Percentiles rank a stretch among this genome's conserved stretches.
These are phyloP conservation scores for Talaromyces piceae DNA, from an alignment of 2,329 filamentous ascomycete genomes.

Conservation along the genomic window DNA sequence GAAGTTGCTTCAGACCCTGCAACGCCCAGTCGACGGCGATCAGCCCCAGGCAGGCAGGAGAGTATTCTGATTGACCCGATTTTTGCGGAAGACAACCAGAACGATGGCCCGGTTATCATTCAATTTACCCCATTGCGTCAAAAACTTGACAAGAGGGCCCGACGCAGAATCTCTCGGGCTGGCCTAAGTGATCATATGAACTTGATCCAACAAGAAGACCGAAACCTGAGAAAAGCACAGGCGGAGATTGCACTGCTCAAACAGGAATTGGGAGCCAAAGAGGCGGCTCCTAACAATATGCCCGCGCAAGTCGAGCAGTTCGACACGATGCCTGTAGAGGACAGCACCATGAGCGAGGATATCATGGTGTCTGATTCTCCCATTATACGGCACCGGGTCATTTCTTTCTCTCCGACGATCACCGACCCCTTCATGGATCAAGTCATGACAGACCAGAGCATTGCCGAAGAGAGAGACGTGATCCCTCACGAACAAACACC, in stretches of 20 bases:
- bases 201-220: conserved; percentile 34
- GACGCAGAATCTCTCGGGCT: conserved; percentile 37
- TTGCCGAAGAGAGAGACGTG: no score
- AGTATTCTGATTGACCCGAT: conserved; percentile 17
- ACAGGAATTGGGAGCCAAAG: conserved; percentile 18
- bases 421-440: no score
- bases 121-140: conserved; percentile 41
- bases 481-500: conserved; percentile 8
- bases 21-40: conserved; percentile 26
- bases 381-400: conserved; percentile 20
- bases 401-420: no score
- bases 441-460: conserved; percentile 1
- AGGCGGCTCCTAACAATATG: conserved; percentile 19
- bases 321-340: conserved; percentile 24
- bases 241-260: conserved; percentile 21
- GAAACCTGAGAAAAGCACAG: conserved; percentile 18
- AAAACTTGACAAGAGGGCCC: conserved; percentile 35
- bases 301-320: conserved; percentile 12
- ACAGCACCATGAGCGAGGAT: conserved; percentile 19
- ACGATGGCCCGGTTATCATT: conserved; percentile 22
- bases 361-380: conserved; percentile 27
- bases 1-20: conserved; percentile 15
- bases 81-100: conserved; percentile 10
- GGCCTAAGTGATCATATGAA: conserved; percentile 43
- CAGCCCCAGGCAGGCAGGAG: conserved; percentile 23